These are phyloP conservation scores for Podospora sp. DNA, from an alignment of 495 filamentous ascomycete genomes.

Conservation along the genomic window DNA sequence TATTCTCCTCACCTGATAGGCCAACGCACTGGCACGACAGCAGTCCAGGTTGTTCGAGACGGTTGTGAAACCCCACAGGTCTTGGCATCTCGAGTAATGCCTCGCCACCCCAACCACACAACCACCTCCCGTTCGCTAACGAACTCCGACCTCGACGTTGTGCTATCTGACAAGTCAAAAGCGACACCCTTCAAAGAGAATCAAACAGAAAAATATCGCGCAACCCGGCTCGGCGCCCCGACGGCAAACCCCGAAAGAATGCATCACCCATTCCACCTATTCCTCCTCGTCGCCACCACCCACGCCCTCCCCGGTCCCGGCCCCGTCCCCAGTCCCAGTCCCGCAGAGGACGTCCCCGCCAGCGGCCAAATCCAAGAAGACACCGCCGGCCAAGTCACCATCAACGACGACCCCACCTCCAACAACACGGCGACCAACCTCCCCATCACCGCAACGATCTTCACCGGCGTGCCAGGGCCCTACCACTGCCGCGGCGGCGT, in stretches of 20 bases:
- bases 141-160: not conserved
- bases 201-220: not conserved
- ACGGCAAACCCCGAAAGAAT: not conserved
- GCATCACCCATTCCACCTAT: not conserved
- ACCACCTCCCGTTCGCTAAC: conserved; percentile 1
- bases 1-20: not conserved
- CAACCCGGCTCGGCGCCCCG: not conserved
- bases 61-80: not conserved
- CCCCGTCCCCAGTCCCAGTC: not conserved
- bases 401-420: conserved; percentile 33
- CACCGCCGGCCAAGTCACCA: conserved; percentile 38
- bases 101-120: not conserved
- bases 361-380: conserved; percentile 32
- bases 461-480: conserved; percentile 42
- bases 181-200: not conserved
- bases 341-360: conserved; percentile 24
- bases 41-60: not conserved
- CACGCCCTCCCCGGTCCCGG: not conserved
- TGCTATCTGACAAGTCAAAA: conserved; percentile 1
- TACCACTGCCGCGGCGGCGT: conserved; percentile 40
- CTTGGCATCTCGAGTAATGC: not conserved
- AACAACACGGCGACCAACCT: conserved; percentile 28
- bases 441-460: conserved; percentile 40
- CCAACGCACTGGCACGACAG: not conserved
- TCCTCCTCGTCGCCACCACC: conserved; percentile 11